These are phyloP conservation scores for Melaleuca alternifolia DNA, from an alignment of 345 rosid species.

Conservation along the genomic window DNA sequence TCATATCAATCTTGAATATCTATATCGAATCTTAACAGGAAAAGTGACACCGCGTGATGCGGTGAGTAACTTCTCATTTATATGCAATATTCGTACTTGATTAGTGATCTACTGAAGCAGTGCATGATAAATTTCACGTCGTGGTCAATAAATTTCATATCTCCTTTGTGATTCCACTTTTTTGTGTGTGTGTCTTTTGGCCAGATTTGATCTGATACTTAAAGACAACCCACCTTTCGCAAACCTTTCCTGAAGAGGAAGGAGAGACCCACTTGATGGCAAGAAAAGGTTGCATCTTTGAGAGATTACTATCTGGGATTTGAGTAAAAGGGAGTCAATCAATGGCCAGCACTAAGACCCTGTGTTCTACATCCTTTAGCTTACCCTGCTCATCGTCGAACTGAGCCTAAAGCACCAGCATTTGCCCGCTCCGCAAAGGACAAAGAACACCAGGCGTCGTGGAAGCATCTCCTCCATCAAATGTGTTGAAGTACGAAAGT, in stretches of 20 bases:
- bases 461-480: too few relatives aligned
- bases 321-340: background rate
- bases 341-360: background rate
- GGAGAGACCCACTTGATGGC: background rate
- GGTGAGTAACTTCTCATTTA: background rate
- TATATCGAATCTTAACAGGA: too few relatives aligned
- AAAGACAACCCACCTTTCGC: background rate
- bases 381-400: background rate
- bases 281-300: background rate
- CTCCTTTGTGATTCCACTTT: background rate
- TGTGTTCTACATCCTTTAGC: background rate
- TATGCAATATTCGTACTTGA: too few relatives aligned
- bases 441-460: too few relatives aligned
- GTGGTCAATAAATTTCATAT: background rate
- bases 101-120: too few relatives aligned
- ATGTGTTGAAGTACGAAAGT: too few relatives aligned
- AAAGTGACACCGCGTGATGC: rapidly evolving
- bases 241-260: background rate
- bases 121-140: too few relatives aligned
- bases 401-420: background rate
- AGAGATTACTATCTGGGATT: background rate
- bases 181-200: background rate
- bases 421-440: too few relatives aligned
- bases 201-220: background rate
- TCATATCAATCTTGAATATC: too few relatives aligned